Evolutionary conservation across 2,329 filamentous ascomycete genomes (phyloP), one percentile per base, ranked within the genome.

Genomic region (Fusarium transvaalense): DNA sequence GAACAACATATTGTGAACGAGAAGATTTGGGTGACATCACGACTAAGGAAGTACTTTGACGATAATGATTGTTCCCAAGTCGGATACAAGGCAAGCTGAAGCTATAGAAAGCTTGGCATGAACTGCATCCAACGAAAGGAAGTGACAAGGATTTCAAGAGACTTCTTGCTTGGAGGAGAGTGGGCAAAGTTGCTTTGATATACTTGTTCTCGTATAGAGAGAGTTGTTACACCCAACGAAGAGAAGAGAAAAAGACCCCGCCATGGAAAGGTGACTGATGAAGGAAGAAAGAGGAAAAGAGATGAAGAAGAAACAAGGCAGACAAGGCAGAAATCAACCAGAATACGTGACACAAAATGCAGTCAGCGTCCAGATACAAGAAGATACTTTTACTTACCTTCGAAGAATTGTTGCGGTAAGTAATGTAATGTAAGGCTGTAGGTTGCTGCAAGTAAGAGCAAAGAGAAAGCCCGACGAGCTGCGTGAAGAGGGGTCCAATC

Each of bases 401-500:
- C 56, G 62, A 61, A 73, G 66, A 66, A 61, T 66, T 59, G 57
- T 64, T 71, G 58, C 64, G 56, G 57, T 50, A 58, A 42, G 68
- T 64, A 65, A 47, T 42, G 52, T 56, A 64, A 65, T 42, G 39
- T 25, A 23, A 29, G 47, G 51, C 61, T 31, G 47, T 45, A 53
- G 59, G 57, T 68, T 69, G 56, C 61, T 69, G 66, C 52, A 67
- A 64, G 66, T 68, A 57, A 72, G 71, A 71, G 62, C 71, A 58
- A 58, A 52, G 47, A 52, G 46, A 37, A 51, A 51, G 47, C 47
- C 47, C 34, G 57, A 57, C 57, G 53, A 69, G 39, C 47, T 51
- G 34, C 23, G 47, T n/a, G 58, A 69, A 29, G 66, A 73, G 70
- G 58, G 66, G 69, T 71, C 71, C 71, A 73, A 73, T 73, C 71